A percentile compares a stretch with the other conserved stretches of the same genome.
Conservation (phyloP, 352 stramenopile genomes). For the Globisporangium nodosum region DNA sequence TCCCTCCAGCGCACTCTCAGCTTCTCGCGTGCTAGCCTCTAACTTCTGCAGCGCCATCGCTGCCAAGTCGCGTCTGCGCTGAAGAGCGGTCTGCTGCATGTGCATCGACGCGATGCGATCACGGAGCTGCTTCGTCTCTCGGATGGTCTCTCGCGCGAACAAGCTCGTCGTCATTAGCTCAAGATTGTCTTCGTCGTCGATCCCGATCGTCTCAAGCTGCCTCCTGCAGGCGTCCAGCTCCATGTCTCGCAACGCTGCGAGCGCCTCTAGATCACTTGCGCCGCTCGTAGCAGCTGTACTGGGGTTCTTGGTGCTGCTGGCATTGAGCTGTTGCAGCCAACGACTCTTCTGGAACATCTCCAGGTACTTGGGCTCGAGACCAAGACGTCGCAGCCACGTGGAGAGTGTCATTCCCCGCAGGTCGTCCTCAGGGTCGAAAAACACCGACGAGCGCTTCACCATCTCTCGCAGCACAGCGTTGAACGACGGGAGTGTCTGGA, state of each 20-base stretch:
- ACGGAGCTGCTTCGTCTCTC: conserved; percentile 22
- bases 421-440: conserved; percentile 59
- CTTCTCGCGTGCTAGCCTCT: conserved; percentile 14
- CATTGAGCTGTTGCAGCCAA: conserved; percentile 7
- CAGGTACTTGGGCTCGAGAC: conserved; percentile 40
- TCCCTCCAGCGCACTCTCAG: conserved; percentile 26
- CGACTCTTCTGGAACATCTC: conserved; percentile 37
- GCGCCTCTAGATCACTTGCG: conserved; percentile 14
- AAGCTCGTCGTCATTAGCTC: conserved; percentile 54
- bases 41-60: conserved; percentile 28
- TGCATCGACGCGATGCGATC: conserved; percentile 5
- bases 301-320: background rate
- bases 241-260: conserved; percentile 15
- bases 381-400: conserved; percentile 56
- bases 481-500: conserved; percentile 20
- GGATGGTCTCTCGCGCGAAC: conserved; percentile 33
- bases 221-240: conserved; percentile 13
- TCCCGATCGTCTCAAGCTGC: conserved; percentile 27
- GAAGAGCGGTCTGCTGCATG: conserved; percentile 7
- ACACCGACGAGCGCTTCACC: conserved; percentile 14
- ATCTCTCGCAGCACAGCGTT: conserved; percentile 31
- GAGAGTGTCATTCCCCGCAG: conserved; percentile 40
- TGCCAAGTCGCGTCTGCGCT: conserved; percentile 29
- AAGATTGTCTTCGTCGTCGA: conserved; percentile 34
- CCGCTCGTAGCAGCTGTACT: background rate